Conservation (phyloP, 108 stramenopile genomes). For the Pseudonitzschia delicatissima region DNA sequence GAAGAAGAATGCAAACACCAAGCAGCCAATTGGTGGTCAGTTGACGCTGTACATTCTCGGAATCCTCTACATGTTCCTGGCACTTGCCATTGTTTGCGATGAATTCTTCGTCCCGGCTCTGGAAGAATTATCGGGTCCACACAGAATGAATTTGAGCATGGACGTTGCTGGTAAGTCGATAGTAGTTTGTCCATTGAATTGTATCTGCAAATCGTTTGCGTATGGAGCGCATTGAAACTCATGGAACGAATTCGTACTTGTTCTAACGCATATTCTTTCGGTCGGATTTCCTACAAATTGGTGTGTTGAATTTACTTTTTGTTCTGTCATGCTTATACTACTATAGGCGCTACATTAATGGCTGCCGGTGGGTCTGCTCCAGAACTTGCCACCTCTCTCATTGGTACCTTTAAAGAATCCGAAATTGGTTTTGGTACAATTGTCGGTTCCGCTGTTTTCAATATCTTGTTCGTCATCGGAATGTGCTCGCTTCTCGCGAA, state of each 20-base stretch:
- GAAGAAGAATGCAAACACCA: background rate
- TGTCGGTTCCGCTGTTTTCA: slow-evolving; percentile 84
- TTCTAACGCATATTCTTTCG: no score
- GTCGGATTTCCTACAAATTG: background rate
- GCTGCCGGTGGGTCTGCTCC: slow-evolving; percentile 83
- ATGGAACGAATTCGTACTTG: no score
- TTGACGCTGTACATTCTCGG: slow-evolving; percentile 41
- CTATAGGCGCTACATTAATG: slow-evolving; percentile 64
- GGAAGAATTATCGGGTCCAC: slow-evolving; percentile 62
- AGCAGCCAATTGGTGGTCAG: no score
- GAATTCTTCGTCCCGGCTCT: slow-evolving; percentile 86
- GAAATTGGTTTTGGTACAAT: slow-evolving; percentile 88
- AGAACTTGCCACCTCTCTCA: slow-evolving; percentile 77
- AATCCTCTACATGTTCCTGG: slow-evolving; percentile 81
- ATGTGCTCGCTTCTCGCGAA: slow-evolving; percentile 65
- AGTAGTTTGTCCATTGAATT: no score
- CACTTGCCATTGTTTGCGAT: slow-evolving; percentile 81
- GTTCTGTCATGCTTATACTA: background rate
- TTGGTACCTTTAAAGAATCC: slow-evolving; percentile 68
- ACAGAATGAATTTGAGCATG: slow-evolving; percentile 57
- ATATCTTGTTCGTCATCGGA: slow-evolving; percentile 84
- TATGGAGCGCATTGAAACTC: no score
- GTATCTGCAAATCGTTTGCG: no score
- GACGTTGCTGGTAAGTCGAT: slow-evolving; percentile 72
- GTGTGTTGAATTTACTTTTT: background rate